Evolutionary conservation across 2,329 filamentous ascomycete species (phyloP), one percentile per base, ranked within the genome.

Genomic region (Simplicillium aogashimaense): DNA sequence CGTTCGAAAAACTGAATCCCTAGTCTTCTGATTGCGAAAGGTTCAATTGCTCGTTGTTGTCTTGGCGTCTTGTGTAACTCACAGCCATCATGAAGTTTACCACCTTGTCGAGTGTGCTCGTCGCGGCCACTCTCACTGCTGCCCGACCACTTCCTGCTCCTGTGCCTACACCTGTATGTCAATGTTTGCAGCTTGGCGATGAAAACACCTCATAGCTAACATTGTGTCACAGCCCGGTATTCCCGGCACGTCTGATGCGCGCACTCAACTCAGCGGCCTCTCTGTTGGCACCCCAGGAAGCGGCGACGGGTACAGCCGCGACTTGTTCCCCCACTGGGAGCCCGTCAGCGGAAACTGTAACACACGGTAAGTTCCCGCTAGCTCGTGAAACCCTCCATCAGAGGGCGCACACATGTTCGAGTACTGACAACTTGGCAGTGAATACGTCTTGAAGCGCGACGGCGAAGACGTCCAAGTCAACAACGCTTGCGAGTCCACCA

Each of bases 401-500:
- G 28, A 37, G 7, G 6, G 3, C 9, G 9, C 37, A 32, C 15
- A n/a, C 30, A n/a, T 32, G 30, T 13, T 32, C 31, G 32, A 15
- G 13, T 32, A 32, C 30, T 32, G 15, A 32, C 30, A 12, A 16
- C 11, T 32, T 12, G 5, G 15, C 37, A 70, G 63, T 39, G 84
- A 89, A 54, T 74, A 68, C 2, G 83, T 90, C 29, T 70, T 90
- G 18, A 72, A 78, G 60, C 81, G 86, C 31, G 85, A 92, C 55
- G 86, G 84, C 36, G 74, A 66, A 11, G 64, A 67, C 47, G 80
- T 90, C 10, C 63, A 70, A 5, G 68, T 71, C 29, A 68, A 72
- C 57, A 65, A 60, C 11, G 66, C 72, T 29, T 94, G 86, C 59
- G 61, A 70, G 1, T 60, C 82, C 0, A 79, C 70, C 0, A 76